Evolutionary conservation across 768 basidiomycete species (phyloP), one percentile per base, ranked within the genome.

Genomic region (Hypsizygus marmoreus): DNA sequence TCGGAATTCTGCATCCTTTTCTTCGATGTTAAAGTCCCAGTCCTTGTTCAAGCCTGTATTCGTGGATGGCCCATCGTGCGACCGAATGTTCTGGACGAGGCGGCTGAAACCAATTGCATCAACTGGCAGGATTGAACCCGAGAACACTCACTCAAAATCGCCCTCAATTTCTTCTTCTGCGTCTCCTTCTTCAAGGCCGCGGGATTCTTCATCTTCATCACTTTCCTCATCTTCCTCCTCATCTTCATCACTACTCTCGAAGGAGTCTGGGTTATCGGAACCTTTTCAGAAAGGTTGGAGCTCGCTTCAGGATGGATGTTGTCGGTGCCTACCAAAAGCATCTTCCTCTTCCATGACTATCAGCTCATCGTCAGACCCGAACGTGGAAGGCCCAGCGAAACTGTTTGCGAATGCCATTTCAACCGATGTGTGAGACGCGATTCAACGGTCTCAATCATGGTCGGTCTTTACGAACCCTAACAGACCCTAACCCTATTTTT

Each of bases 21-120:
- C 83, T 56, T 84, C 80, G 33, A 86, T 77, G 42, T 72, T 77
- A 28, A 88, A 78, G 50, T 91, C 85, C 86, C 90, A 93, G 46
- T 85, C 81, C 45, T 79, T 78, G 28, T 77, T 72, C 17, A 89
- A 65, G 0, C 74, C 76, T 3, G 74, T 51, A 8, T 56, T 63
- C 1, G 61, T 49, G 6, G 74, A 68, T 5, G 67, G 61, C 12
- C 70, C 74, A 42, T 82, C 76, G 24, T 74, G 71, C 1, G 73
- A 63, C 23, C 83, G 76, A 44, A 91, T 87, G 35, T 77, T 79
- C 49, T 80, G 73, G 4, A 89, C 79, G 19, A 91, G 76, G 24
- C 84, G 86, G 48, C 88, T 89, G 47, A 17, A 42, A 33, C 6
- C 45, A 45, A 26, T 22, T 13, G 29, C 25, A 25, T 46, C 43